phyloP scores from a whole-genome alignment of 192 early-diverging fungal genomes.

The Backusella luteola region DNA sequence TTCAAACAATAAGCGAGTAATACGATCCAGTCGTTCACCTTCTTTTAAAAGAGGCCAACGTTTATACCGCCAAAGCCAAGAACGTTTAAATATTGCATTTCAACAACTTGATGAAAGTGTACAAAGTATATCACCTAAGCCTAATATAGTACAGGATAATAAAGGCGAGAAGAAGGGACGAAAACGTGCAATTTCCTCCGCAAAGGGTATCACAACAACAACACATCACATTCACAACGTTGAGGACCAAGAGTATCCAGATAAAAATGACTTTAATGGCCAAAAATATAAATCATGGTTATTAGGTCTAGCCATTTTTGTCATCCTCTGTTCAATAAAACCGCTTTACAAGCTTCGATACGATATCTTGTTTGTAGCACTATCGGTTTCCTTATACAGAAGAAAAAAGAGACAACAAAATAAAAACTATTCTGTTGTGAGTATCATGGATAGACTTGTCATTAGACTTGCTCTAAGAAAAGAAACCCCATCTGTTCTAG shows the following conservation, averaged over 20 bases:
- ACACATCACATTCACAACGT: neutral
- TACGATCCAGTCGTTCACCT: neutral
- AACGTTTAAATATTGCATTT: neutral
- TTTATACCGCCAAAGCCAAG: neutral
- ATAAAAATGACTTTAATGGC: neutral
- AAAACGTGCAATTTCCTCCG: neutral
- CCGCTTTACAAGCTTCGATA: neutral
- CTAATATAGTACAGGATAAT: neutral
- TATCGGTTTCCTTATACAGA: neutral
- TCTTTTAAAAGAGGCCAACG: neutral
- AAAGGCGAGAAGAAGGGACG: neutral
- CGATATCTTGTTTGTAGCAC: neutral
- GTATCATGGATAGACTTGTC: constrained; percentile 6
- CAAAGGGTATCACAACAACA: neutral
- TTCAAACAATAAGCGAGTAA: neutral
- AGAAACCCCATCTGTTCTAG: neutral
- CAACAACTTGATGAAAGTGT: constrained; percentile 8
- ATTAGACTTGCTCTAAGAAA: neutral
- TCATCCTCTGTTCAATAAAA: neutral
- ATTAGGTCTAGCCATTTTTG: neutral
- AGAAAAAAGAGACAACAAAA: constrained; percentile 6
- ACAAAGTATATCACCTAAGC: neutral
- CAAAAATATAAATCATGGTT: constrained; percentile 2
- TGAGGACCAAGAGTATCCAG: neutral
- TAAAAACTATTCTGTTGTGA: neutral